phyloP scores from a whole-genome alignment of 768 basidiomycete genomes.

The Auriscalpium orientale region DNA sequence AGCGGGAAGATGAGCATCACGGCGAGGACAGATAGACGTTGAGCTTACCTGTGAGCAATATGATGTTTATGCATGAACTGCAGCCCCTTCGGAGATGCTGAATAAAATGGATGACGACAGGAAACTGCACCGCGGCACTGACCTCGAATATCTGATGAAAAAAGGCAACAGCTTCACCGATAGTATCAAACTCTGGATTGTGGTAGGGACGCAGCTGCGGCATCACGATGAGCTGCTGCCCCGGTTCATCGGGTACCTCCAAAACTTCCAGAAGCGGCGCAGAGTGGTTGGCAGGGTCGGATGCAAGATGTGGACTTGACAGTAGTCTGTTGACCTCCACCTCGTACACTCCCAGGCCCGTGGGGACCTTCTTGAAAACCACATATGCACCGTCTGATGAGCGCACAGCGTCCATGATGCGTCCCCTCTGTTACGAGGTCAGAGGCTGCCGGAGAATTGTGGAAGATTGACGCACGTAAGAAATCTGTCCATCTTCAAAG shows the following conservation, averaged over 20 bases:
- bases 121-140: neutral
- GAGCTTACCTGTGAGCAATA: constrained; percentile 15
- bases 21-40: neutral
- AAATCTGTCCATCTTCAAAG: constrained; percentile 4
- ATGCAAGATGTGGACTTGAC: neutral
- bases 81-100: constrained; percentile 10
- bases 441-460: neutral
- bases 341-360: constrained; percentile 3
- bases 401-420: constrained; percentile 14
- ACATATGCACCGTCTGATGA: constrained; percentile 11
- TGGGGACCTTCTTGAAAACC: constrained; percentile 12
- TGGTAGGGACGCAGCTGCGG: constrained; percentile 15
- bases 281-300: constrained; percentile 18
- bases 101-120: neutral
- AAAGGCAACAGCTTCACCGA: constrained; percentile 20
- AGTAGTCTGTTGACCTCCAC: constrained; percentile 1
- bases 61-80: constrained; percentile 18
- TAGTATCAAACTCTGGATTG: constrained; percentile 18
- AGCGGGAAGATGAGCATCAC: neutral
- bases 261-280: constrained; percentile 16
- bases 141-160: constrained; percentile 20
- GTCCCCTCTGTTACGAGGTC: neutral
- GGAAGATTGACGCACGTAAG: neutral
- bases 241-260: constrained; percentile 3
- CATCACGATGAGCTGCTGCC: constrained; percentile 12